Evolutionary conservation across 2,329 filamentous ascomycete species (phyloP).

Genomic region (Blastomyces parvus): DNA sequence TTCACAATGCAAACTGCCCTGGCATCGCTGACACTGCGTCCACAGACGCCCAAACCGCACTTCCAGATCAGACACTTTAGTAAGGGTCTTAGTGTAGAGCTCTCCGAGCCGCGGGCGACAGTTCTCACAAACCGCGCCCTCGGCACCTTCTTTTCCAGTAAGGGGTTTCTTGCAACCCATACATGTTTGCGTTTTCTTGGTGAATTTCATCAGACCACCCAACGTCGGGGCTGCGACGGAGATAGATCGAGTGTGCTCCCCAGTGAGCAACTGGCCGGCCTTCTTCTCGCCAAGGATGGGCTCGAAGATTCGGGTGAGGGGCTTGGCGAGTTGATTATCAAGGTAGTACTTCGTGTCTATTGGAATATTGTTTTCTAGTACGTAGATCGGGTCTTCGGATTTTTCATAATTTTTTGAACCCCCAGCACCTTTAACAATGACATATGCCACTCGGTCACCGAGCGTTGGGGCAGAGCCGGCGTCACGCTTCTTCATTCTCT

Average conservation of each 20-base stretch:
- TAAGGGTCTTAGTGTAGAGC: conserved; percentile 83
- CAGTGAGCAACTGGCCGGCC: conserved; percentile 73
- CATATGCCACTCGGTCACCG: conserved; percentile 94
- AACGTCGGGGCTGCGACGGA: conserved; percentile 83
- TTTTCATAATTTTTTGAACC: conserved; percentile 95
- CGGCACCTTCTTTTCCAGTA: conserved; percentile 64
- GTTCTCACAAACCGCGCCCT: conserved; percentile 78
- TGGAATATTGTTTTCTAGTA: conserved; percentile 92
- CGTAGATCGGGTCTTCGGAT: conserved; percentile 92
- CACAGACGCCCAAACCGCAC: conserved; percentile 85
- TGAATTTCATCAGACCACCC: conserved; percentile 95
- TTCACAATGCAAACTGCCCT: conserved; percentile 95
- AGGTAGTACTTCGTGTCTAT: conserved; percentile 98
- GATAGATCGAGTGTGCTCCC: conserved; percentile 90
- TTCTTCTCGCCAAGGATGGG: conserved; percentile 93
- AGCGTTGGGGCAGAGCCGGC: conserved; percentile 85
- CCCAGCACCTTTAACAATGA: conserved; percentile 85
- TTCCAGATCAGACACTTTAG: conserved; percentile 83
- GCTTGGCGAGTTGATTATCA: conserved; percentile 95
- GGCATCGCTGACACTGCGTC: conserved; percentile 97
- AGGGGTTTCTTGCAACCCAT: conserved; percentile 99
- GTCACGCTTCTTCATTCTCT: conserved; percentile 95
- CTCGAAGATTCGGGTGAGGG: conserved; percentile 89
- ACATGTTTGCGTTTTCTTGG: conserved; percentile 95
- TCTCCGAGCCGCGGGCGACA: conserved; percentile 80